Percentiles rank a stretch among this genome's conserved stretches.
These are phyloP conservation scores for Apiotrichum porosum DNA, from an alignment of 1,284 basidiomycete genomes.

Conservation along the genomic window DNA sequence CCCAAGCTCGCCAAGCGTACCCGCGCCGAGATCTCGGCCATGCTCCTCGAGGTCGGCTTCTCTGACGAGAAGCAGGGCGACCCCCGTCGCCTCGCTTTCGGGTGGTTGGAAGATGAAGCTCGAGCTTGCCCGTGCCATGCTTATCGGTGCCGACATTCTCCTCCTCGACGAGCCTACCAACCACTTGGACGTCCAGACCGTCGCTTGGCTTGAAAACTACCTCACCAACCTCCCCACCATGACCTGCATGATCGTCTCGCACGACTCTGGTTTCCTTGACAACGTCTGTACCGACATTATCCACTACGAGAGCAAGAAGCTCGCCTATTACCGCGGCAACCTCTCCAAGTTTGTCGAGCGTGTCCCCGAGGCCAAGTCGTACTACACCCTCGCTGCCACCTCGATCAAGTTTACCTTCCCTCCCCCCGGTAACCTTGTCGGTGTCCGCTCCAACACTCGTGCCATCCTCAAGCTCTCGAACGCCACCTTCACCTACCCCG, in stretches of 20 bases:
- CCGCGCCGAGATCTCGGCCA: constrained; percentile 66
- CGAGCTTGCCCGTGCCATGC: constrained; percentile 87
- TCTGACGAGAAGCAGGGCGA: constrained; percentile 80
- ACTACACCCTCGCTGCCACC: constrained; percentile 93
- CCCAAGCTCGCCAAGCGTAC: constrained; percentile 55
- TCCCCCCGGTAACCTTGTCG: constrained; percentile 92
- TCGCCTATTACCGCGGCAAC: constrained; percentile 93
- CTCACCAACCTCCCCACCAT: constrained; percentile 72
- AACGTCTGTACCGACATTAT: constrained; percentile 95
- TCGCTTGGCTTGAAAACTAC: constrained; percentile 91
- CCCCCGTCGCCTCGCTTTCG: constrained; percentile 80
- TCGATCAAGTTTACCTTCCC: constrained; percentile 97
- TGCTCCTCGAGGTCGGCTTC: constrained; percentile 84
- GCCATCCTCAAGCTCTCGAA: constrained; percentile 90
- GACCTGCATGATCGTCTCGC: constrained; percentile 92
- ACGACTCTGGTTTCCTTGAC: constrained; percentile 97
- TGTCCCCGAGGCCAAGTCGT: constrained; percentile 92
- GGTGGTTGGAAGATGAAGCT: constrained; percentile 99
- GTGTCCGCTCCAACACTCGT: constrained; percentile 92
- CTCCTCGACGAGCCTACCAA: constrained; percentile 56
- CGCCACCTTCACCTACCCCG: constrained; percentile 94
- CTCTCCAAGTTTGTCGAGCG: constrained; percentile 84
- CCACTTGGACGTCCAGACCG: constrained; percentile 81
- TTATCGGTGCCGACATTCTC: constrained; percentile 90
- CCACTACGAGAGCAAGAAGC: constrained; percentile 96